phyloP scores from a whole-genome alignment of 352 stramenopile genomes.

The Phytopythium cucurbitacearum region DNA sequence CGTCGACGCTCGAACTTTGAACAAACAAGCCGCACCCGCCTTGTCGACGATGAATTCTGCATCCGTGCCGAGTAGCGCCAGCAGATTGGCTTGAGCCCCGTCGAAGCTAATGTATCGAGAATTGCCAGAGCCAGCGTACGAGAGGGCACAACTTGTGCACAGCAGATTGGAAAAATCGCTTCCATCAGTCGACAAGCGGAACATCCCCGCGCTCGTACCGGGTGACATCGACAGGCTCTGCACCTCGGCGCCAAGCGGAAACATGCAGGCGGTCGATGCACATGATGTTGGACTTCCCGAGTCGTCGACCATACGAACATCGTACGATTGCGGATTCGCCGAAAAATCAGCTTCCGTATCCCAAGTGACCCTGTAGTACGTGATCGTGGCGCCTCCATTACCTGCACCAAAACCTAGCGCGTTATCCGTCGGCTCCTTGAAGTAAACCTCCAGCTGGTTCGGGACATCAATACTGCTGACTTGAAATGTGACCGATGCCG shows the following conservation, averaged over 20 bases:
- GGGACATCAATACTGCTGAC: slow-evolving; percentile 72
- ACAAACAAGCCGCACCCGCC: slow-evolving; percentile 36
- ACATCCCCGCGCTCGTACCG: slow-evolving; percentile 50
- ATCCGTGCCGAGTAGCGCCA: slow-evolving; percentile 62
- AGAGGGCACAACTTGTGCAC: slow-evolving; percentile 31
- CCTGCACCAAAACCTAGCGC: slow-evolving; percentile 50
- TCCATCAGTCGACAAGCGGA: slow-evolving; percentile 57
- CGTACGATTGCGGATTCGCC: slow-evolving; percentile 30
- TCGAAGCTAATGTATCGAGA: slow-evolving; percentile 60
- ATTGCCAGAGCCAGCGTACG: slow-evolving; percentile 22
- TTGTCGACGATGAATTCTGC: slow-evolving; percentile 67
- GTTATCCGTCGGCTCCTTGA: slow-evolving; percentile 65
- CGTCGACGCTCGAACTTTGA: slow-evolving; percentile 40
- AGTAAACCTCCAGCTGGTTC: slow-evolving; percentile 76
- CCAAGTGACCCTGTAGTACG: slow-evolving; percentile 61
- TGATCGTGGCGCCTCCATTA: slow-evolving; percentile 56
- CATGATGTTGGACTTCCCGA: slow-evolving; percentile 25
- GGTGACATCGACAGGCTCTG: slow-evolving; percentile 85
- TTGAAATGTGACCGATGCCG: slow-evolving; percentile 62
- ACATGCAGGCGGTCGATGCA: slow-evolving; percentile 49
- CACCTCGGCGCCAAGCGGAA: slow-evolving; percentile 90
- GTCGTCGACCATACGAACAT: slow-evolving; percentile 43
- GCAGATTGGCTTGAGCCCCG: slow-evolving; percentile 52
- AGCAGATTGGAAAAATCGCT: slow-evolving; percentile 27
- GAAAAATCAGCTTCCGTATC: slow-evolving; percentile 43